Evolutionary conservation across 2,329 filamentous ascomycete species (phyloP).

Genomic region (Chaetomiaceae sp.): DNA sequence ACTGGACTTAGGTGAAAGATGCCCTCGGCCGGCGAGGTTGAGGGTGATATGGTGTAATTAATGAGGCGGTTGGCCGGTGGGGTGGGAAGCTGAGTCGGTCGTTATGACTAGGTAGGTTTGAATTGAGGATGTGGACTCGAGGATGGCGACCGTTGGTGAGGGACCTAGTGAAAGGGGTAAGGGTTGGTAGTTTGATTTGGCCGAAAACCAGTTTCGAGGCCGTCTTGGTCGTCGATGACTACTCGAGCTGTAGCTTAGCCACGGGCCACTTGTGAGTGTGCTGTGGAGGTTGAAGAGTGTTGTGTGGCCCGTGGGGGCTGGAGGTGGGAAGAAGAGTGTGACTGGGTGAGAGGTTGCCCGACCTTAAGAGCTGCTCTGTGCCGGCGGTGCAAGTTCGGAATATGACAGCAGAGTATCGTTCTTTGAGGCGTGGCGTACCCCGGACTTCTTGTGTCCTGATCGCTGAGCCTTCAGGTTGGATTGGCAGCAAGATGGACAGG

Average conservation of each 20-base stretch:
- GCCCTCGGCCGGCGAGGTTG: too few species aligned
- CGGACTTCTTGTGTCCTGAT: neutral
- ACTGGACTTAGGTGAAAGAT: too few species aligned
- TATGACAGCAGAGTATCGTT: neutral
- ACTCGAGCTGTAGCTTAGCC: neutral
- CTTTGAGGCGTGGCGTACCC: neutral
- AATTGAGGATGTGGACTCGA: too few species aligned
- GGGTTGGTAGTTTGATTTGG: neutral
- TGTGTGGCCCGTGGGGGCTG: neutral
- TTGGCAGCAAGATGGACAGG: neutral
- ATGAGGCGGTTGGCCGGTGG: too few species aligned
- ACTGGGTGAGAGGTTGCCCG: neutral
- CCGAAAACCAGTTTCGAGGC: conserved; percentile 6
- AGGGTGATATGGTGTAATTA: too few species aligned
- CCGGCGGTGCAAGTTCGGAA: conserved; percentile 6
- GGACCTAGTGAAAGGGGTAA: too few species aligned
- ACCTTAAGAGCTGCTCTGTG: neutral
- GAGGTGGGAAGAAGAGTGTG: neutral
- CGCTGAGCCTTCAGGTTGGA: neutral
- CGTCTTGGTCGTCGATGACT: neutral
- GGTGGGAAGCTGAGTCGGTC: too few species aligned
- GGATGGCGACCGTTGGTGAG: too few species aligned
- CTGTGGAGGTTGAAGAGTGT: neutral
- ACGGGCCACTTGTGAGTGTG: neutral
- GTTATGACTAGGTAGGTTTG: too few species aligned